Percentiles rank a stretch among this genome's conserved stretches.
Evolutionary conservation across 306 rosid species (phyloP).

Genomic region (Psophocarpus tetragonolobus): DNA sequence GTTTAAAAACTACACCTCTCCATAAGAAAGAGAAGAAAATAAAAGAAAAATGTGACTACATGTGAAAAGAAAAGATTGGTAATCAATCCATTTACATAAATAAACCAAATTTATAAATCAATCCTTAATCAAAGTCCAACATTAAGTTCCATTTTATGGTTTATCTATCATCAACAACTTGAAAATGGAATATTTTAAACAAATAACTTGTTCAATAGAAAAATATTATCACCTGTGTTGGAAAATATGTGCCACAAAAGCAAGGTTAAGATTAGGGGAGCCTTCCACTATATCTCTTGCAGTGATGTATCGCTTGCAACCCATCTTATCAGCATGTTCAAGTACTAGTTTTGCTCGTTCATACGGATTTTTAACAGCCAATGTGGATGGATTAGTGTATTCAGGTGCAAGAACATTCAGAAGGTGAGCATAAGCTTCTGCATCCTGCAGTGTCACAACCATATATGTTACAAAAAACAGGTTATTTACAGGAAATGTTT

Average conservation of each 20-base stretch:
- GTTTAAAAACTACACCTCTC: not conserved
- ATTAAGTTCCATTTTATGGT: not conserved
- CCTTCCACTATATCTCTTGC: slow-evolving; percentile 95
- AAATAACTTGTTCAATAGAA: not conserved
- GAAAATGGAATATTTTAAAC: not conserved
- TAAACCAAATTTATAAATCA: not conserved
- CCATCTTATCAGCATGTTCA: slow-evolving; percentile 94
- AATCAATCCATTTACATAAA: too few relatives aligned
- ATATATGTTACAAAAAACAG: not conserved
- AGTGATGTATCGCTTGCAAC: slow-evolving; percentile 87
- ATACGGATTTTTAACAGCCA: slow-evolving; percentile 63
- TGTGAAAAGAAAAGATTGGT: too few relatives aligned
- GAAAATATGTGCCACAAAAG: slow-evolving; percentile 97
- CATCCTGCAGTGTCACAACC: slow-evolving; percentile 67
- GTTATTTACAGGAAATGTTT: not conserved
- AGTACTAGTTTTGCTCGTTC: slow-evolving; percentile 95
- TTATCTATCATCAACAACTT: not conserved
- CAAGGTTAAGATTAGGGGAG: slow-evolving; percentile 94
- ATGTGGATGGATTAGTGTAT: slow-evolving; percentile 73
- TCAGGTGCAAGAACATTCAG: slow-evolving; percentile 95
- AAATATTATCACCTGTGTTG: slow-evolving; percentile 77
- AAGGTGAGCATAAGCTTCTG: slow-evolving; percentile 93
- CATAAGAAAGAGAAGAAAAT: too few relatives aligned
- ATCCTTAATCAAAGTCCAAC: not conserved
- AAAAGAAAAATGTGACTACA: too few relatives aligned